A percentile compares a stretch with the other conserved stretches of the same genome.
These are phyloP conservation scores for Agaricus sinodeliciosus DNA, from an alignment of 768 basidiomycete species.

Conservation along the genomic window DNA sequence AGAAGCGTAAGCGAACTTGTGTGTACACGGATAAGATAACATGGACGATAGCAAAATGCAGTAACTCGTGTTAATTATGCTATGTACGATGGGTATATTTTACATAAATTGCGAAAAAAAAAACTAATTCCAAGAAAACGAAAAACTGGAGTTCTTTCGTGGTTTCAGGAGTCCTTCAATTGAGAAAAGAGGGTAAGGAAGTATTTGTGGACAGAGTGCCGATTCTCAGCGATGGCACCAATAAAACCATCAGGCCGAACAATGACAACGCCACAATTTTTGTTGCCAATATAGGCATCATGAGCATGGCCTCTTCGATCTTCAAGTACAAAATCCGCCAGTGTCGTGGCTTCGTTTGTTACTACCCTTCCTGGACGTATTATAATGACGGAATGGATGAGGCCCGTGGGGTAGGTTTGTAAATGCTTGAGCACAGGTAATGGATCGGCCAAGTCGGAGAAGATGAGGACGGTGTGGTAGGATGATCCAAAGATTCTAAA, in stretches of 20 bases:
- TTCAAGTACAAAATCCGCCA: conserved; percentile 14
- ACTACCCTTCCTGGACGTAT: conserved; percentile 2
- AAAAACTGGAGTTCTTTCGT: too few species aligned
- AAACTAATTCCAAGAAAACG: too few species aligned
- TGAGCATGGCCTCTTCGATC: conserved; percentile 23
- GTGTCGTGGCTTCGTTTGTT: neutral
- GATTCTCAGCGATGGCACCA: conserved; percentile 15
- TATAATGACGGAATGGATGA: conserved; percentile 15
- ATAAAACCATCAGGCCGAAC: conserved; percentile 25
- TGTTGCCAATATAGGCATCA: conserved; percentile 28
- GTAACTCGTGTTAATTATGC: too few species aligned
- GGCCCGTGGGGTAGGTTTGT: conserved; percentile 10
- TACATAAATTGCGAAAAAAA: too few species aligned
- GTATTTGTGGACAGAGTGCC: conserved; percentile 25
- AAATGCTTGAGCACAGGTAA: conserved; percentile 9
- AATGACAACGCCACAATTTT: conserved; percentile 45
- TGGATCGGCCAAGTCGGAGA: conserved; percentile 16
- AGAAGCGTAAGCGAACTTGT: too few species aligned
- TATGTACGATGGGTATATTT: too few species aligned
- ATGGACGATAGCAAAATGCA: too few species aligned
- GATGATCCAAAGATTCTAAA: conserved; percentile 22
- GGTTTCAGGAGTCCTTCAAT: neutral
- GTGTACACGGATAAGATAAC: too few species aligned
- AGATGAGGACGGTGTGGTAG: conserved; percentile 29
- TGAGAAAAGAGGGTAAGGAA: conserved; percentile 24